phyloP scores from a whole-genome alignment of 805 yeast species.

The Candida dajiaensis region DNA sequence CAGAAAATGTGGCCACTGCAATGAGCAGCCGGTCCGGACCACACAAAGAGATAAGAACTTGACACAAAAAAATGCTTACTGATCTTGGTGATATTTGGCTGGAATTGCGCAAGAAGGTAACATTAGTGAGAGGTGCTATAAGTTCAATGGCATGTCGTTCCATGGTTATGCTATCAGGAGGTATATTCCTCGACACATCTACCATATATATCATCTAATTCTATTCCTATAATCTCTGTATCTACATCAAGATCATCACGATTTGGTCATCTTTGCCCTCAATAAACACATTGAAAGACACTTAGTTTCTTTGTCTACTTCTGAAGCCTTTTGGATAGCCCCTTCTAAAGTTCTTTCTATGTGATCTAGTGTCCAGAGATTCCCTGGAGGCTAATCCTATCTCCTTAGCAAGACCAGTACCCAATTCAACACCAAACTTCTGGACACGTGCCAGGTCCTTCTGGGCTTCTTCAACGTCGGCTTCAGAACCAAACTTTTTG shows the following conservation, averaged over 20 bases:
- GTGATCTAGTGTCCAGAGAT: constrained; percentile 6
- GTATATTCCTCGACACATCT: too few species aligned
- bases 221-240: too few species aligned
- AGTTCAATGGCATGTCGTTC: too few species aligned
- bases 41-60: neutral
- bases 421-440: constrained; percentile 75
- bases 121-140: too few species aligned
- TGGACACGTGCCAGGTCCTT: constrained; percentile 65
- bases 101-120: too few species aligned
- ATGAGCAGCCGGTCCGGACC: neutral
- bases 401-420: constrained; percentile 62
- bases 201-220: too few species aligned
- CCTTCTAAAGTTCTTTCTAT: constrained; percentile 3
- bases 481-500: constrained; percentile 69
- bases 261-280: neutral
- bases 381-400: constrained; percentile 41
- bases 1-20: neutral
- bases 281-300: neutral
- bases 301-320: constrained; percentile 2
- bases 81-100: too few species aligned
- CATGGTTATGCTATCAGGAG: too few species aligned
- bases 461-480: constrained; percentile 44
- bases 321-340: constrained; percentile 4
- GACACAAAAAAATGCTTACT: too few species aligned
- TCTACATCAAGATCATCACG: neutral